phyloP scores from a whole-genome alignment of 2,329 filamentous ascomycete species.

The Dothidotthia symphoricarpi region DNA sequence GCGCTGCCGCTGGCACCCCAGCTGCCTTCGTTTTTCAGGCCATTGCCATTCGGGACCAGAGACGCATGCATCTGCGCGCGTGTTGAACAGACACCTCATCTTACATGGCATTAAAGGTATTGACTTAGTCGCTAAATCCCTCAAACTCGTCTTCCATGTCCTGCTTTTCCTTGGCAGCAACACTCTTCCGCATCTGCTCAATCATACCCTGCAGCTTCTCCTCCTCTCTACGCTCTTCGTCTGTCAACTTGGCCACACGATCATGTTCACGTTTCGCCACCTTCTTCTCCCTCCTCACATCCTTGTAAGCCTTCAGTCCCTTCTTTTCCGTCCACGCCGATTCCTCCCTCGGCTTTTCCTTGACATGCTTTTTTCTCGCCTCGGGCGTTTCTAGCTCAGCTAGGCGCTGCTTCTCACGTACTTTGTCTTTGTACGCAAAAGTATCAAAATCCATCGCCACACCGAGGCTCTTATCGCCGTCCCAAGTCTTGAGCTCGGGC shows the following conservation, averaged over 20 bases:
- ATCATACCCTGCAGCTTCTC: slow-evolving; percentile 36
- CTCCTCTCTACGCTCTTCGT: slow-evolving; percentile 36
- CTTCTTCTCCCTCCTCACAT: slow-evolving; percentile 38
- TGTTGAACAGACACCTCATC: too few species aligned
- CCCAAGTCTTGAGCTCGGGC: slow-evolving; percentile 67
- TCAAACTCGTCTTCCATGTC: slow-evolving; percentile 33
- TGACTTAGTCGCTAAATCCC: slow-evolving; percentile 35
- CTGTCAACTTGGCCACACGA: slow-evolving; percentile 23
- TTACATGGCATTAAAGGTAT: too few species aligned
- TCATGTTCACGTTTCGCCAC: slow-evolving; percentile 33
- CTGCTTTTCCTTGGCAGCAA: slow-evolving; percentile 25
- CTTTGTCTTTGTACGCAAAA: slow-evolving; percentile 48
- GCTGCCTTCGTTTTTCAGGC: too few species aligned
- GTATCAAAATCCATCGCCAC: slow-evolving; percentile 43
- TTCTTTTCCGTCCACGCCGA: slow-evolving; percentile 41
- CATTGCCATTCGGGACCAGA: too few species aligned
- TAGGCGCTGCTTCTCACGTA: slow-evolving; percentile 44
- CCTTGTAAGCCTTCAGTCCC: slow-evolving; percentile 33
- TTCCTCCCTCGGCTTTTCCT: slow-evolving; percentile 25
- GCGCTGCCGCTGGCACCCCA: too few species aligned
- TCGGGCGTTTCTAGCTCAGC: slow-evolving; percentile 32
- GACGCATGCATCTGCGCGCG: too few species aligned
- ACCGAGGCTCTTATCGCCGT: slow-evolving; percentile 46
- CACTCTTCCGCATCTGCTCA: slow-evolving; percentile 27
- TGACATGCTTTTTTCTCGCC: slow-evolving; percentile 29